Evolutionary conservation across 345 rosid species (phyloP).

Genomic region (Toxicodendron radicans): DNA sequence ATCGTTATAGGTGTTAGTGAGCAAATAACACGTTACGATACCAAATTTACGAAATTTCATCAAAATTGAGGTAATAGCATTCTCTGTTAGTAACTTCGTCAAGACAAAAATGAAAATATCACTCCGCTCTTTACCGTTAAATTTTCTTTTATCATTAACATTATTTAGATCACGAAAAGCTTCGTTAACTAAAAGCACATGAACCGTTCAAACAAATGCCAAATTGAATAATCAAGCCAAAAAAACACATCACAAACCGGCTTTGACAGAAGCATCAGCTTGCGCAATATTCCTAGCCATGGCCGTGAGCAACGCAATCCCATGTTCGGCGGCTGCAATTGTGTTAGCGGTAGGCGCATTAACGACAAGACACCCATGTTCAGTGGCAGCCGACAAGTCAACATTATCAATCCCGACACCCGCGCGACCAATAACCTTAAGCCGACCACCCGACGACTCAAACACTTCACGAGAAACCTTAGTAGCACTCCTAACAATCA

Average conservation of each 20-base stretch:
- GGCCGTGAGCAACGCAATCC: conserved; percentile 39
- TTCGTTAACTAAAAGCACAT: background rate
- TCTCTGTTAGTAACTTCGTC: background rate
- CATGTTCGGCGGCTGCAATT: conserved; percentile 51
- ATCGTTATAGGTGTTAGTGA: background rate
- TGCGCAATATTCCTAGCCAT: conserved; percentile 48
- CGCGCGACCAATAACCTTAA: conserved; percentile 48
- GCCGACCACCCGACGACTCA: conserved; percentile 40
- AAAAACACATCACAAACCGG: conserved; percentile 27
- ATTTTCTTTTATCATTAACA: no score
- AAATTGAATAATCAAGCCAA: background rate
- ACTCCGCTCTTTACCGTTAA: background rate
- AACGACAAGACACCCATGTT: conserved; percentile 47
- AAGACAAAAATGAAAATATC: background rate
- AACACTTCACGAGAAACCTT: conserved; percentile 44
- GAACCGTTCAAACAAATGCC: background rate
- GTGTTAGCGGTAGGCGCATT: conserved; percentile 53
- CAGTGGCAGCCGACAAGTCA: conserved; percentile 48
- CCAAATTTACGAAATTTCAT: background rate
- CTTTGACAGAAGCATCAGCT: conserved; percentile 50
- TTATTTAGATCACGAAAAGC: background rate
- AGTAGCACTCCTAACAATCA: conserved; percentile 47
- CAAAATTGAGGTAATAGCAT: background rate
- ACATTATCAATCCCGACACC: conserved; percentile 55
- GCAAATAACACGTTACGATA: background rate